These are phyloP conservation scores for Pouteria glomerata DNA, from an alignment of 148 eudicot species.

Conservation along the genomic window DNA sequence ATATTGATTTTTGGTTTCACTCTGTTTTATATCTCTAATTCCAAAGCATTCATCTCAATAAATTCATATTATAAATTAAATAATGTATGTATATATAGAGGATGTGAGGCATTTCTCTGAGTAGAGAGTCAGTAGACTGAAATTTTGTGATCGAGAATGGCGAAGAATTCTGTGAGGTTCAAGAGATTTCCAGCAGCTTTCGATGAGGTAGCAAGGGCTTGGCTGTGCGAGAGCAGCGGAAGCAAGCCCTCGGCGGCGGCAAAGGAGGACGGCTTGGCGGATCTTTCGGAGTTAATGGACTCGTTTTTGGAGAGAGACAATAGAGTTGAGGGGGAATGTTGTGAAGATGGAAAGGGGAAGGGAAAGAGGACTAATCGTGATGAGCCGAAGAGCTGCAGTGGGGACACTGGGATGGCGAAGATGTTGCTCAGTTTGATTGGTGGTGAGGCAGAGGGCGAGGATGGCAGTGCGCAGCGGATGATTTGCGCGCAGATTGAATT, in stretches of 20 bases:
- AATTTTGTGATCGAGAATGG: slow-evolving; percentile 2
- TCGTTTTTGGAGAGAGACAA: slow-evolving; percentile 7
- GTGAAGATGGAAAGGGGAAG: neutral
- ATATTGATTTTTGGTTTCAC: too few relatives aligned
- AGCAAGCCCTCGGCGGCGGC: slow-evolving; percentile 9
- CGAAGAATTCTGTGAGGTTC: neutral
- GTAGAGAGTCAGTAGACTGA: too few relatives aligned
- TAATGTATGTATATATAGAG: too few relatives aligned
- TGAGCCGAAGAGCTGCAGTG: neutral
- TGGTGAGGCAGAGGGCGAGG: neutral
- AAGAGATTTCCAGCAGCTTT: slow-evolving; percentile 13
- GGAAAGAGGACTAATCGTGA: neutral
- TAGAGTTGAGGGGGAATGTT: neutral
- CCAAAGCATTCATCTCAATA: neutral
- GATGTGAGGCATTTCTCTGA: too few relatives aligned
- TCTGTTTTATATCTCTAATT: too few relatives aligned
- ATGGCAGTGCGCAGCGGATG: neutral
- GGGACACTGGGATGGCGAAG: neutral
- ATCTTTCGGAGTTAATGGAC: slow-evolving; percentile 9
- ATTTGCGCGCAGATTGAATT: neutral
- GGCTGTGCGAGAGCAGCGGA: slow-evolving; percentile 15
- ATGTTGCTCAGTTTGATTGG: slow-evolving; percentile 3
- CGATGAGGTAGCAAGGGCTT: neutral
- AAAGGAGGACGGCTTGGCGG: neutral
- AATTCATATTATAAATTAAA: too few relatives aligned